Evolutionary conservation across 306 rosid genomes (phyloP).

Genomic region (Ammopiptanthus mongolicus): DNA sequence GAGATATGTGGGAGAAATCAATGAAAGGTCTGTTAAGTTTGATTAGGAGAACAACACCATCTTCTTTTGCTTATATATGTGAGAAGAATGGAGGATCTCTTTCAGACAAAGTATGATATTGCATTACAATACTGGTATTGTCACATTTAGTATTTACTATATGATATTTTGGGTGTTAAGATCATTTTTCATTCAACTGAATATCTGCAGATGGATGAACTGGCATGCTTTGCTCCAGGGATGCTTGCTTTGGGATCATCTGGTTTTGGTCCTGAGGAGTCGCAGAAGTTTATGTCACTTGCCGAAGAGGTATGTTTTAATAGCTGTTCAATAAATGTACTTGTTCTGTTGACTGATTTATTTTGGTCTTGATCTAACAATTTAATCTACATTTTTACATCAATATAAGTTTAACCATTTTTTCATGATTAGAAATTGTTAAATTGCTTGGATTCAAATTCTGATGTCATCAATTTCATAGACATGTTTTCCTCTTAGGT

Average conservation of each 20-base stretch:
- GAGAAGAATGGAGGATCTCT: constrained; percentile 88
- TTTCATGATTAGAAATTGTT: neutral
- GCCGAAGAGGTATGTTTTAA: constrained; percentile 79
- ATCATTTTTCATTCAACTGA: constrained; percentile 12
- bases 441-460: neutral
- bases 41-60: constrained; percentile 79
- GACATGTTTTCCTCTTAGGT: neutral
- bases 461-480: neutral
- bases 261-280: constrained; percentile 77
- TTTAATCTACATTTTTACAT: neutral
- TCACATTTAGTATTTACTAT: neutral
- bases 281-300: constrained; percentile 63
- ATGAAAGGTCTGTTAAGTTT: constrained; percentile 81
- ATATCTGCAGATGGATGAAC: constrained; percentile 91
- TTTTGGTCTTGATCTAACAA: constrained; percentile 3
- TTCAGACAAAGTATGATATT: constrained; percentile 61
- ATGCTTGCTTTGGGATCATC: constrained; percentile 94
- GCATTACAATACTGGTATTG: constrained; percentile 1
- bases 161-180: neutral
- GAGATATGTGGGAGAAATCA: constrained; percentile 99
- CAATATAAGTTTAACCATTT: neutral
- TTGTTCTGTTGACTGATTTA: constrained; percentile 6
- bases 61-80: constrained; percentile 87
- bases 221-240: constrained; percentile 99
- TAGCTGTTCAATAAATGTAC: neutral